Percentiles rank a stretch among this genome's conserved stretches.
These are phyloP conservation scores for Aureobasidium leucospermi DNA, from an alignment of 2,329 filamentous ascomycete species.

Conservation along the genomic window DNA sequence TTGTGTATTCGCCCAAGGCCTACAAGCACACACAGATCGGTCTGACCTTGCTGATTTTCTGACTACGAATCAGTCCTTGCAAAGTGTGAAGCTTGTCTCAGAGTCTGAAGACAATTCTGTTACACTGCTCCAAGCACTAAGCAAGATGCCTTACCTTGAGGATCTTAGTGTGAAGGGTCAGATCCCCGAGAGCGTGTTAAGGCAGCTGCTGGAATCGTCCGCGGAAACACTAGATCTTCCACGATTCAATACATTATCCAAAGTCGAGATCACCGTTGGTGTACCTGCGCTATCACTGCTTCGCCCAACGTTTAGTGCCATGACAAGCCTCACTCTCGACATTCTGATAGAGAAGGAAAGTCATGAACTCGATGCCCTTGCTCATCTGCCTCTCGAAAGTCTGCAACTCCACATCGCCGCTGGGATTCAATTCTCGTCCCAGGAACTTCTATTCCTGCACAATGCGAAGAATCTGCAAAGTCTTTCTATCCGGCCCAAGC, in stretches of 20 bases:
- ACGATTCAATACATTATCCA: background rate
- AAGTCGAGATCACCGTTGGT: background rate
- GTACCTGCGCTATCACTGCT: background rate
- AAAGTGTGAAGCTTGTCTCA: background rate
- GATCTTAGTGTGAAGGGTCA: background rate
- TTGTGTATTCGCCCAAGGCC: background rate
- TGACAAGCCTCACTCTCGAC: background rate
- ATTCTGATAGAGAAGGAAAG: background rate
- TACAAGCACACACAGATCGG: background rate
- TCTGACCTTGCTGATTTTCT: background rate
- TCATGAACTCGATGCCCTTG: background rate
- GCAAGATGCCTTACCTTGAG: background rate
- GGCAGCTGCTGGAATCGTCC: background rate
- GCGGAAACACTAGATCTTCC: background rate
- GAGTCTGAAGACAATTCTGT: background rate
- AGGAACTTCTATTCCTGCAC: background rate
- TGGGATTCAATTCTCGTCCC: background rate
- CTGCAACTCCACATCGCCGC: background rate
- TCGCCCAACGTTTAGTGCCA: background rate
- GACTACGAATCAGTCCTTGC: background rate
- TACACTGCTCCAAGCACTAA: background rate
- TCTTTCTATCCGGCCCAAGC: background rate
- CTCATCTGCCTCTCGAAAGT: background rate
- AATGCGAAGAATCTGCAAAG: background rate
- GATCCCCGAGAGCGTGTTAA: background rate